These are phyloP conservation scores for Omphalotus guepiniiformis DNA, from an alignment of 768 basidiomycete genomes.

Conservation along the genomic window DNA sequence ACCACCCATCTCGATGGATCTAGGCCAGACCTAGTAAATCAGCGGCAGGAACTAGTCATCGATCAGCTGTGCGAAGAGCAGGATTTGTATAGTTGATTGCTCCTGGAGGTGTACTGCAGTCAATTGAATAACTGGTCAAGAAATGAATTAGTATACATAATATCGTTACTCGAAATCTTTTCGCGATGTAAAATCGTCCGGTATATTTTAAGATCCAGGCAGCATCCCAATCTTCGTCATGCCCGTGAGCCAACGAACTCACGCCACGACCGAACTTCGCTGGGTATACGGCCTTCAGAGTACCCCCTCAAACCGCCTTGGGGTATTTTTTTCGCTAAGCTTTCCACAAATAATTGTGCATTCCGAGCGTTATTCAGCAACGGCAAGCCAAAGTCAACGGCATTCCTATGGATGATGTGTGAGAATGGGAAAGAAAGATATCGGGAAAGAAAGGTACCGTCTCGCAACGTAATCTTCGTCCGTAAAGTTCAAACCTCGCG, in stretches of 20 bases:
- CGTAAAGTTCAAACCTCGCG: conserved; percentile 66
- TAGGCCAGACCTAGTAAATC: conserved; percentile 22
- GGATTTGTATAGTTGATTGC: conserved; percentile 24
- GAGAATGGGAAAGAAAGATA: conserved; percentile 7
- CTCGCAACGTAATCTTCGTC: conserved; percentile 98
- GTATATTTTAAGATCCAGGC: too few species aligned
- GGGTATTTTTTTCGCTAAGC: conserved; percentile 79
- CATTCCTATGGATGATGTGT: conserved; percentile 53
- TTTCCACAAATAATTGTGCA: conserved; percentile 88
- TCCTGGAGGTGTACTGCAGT: too few species aligned
- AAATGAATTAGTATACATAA: too few species aligned
- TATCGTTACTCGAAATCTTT: too few species aligned
- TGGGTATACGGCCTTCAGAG: conserved; percentile 81
- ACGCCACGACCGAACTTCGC: conserved; percentile 89
- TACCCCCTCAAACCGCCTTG: conserved; percentile 75
- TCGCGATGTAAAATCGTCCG: too few species aligned
- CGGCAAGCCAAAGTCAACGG: conserved; percentile 93
- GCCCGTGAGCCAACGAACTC: conserved; percentile 79
- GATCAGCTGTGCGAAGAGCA: conserved; percentile 44
- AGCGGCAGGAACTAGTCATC: conserved; percentile 36
- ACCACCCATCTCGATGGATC: conserved; percentile 27
- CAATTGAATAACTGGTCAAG: too few species aligned
- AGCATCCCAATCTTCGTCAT: conserved; percentile 25
- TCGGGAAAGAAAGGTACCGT: conserved; percentile 43
- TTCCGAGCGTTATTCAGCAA: conserved; percentile 87